Evolutionary conservation across 345 rosid genomes (phyloP).

Genomic region (Rhizophora apiculata): DNA sequence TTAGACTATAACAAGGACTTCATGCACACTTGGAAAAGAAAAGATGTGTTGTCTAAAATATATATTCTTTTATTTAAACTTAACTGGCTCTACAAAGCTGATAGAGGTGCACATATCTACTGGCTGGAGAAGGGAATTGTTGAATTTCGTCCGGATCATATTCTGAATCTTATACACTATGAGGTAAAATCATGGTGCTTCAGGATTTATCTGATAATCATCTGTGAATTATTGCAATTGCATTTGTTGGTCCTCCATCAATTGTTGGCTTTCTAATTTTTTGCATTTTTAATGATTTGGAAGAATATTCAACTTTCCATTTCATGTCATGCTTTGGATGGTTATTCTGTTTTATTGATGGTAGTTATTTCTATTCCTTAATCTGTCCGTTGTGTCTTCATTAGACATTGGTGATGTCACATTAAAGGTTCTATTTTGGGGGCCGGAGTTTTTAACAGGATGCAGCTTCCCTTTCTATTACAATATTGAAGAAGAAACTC

Average conservation of each 20-base stretch:
- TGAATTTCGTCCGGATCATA: conserved; percentile 82
- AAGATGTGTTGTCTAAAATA: no score
- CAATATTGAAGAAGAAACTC: conserved; percentile 73
- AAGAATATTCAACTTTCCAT: neutral
- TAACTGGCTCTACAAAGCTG: conserved; percentile 65
- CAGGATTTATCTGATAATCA: neutral
- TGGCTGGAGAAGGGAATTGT: conserved; percentile 74
- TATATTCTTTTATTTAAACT: conserved; percentile 26
- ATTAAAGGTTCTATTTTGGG: neutral
- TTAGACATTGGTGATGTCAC: conserved; percentile 1
- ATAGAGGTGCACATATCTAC: conserved; percentile 86
- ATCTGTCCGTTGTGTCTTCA: neutral
- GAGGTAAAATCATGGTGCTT: conserved; percentile 49
- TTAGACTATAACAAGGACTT: conserved; percentile 11
- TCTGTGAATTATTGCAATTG: neutral
- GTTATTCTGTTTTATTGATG: neutral
- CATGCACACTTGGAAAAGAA: conserved; percentile 14
- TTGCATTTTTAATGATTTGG: neutral
- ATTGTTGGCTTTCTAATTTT: neutral
- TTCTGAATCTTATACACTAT: conserved; percentile 89
- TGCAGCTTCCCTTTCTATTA: conserved; percentile 82
- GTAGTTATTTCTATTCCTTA: neutral
- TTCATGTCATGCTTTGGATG: neutral
- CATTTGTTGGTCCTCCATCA: neutral
- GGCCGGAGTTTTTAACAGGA: conserved; percentile 40